Percentiles rank a stretch among this genome's conserved stretches.
These are phyloP conservation scores for Candida tibetensis DNA, from an alignment of 805 yeast genomes.

Conservation along the genomic window DNA sequence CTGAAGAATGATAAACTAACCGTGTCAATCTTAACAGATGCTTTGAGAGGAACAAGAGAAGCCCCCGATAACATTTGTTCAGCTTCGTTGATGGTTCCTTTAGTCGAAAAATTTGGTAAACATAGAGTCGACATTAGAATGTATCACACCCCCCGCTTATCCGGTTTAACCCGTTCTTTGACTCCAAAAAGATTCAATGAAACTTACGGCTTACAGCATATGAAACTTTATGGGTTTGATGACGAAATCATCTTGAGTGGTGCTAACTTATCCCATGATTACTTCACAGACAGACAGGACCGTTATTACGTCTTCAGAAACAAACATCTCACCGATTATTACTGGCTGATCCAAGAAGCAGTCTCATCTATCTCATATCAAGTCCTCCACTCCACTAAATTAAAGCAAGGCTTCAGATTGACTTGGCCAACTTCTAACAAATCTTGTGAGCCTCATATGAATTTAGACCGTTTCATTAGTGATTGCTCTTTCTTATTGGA, in stretches of 20 bases:
- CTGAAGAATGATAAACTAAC: constrained; percentile 54
- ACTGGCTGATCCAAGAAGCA: constrained; percentile 64
- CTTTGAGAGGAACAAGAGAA: constrained; percentile 89
- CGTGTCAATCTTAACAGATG: constrained; percentile 78
- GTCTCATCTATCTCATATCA: constrained; percentile 71
- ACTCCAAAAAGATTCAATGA: constrained; percentile 88
- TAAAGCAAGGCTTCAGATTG: constrained; percentile 50
- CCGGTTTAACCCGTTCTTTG: constrained; percentile 59
- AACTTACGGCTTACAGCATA: constrained; percentile 91
- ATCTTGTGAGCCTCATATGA: constrained; percentile 64
- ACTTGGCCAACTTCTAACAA: constrained; percentile 73
- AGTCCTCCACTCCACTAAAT: constrained; percentile 43
- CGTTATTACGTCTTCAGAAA: constrained; percentile 76
- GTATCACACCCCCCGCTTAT: constrained; percentile 85
- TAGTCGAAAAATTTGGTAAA: constrained; percentile 62
- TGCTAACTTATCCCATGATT: constrained; percentile 88
- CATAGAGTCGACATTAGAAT: constrained; percentile 73
- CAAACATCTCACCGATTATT: constrained; percentile 62
- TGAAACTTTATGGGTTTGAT: constrained; percentile 95
- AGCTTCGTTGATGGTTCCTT: constrained; percentile 67
- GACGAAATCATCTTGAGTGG: constrained; percentile 85
- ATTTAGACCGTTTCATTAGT: constrained; percentile 48
- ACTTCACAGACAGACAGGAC: constrained; percentile 93
- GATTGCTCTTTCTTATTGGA: constrained; percentile 56
- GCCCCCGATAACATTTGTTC: constrained; percentile 69